A percentile compares a stretch with the other conserved stretches of the same genome.
phyloP scores from a whole-genome alignment of 768 basidiomycete species.

The Tubosaeta sp. region DNA sequence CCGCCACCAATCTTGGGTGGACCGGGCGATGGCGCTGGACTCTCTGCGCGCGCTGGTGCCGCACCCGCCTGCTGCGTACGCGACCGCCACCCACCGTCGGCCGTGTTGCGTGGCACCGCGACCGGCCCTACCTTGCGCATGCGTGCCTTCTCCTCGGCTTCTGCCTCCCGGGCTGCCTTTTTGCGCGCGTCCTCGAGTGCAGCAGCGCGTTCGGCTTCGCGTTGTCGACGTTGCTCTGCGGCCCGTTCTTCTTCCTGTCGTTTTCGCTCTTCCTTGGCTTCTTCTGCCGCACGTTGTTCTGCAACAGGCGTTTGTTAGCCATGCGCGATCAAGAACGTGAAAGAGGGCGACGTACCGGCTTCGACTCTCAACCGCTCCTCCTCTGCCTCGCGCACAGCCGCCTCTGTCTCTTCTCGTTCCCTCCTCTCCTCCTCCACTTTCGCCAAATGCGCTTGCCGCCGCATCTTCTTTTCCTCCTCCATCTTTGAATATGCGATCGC shows the following conservation, averaged over 20 bases:
- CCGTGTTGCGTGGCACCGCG: conserved; percentile 15
- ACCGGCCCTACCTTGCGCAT: conserved; percentile 30
- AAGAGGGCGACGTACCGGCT: conserved; percentile 42
- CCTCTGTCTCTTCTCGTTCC: conserved; percentile 24
- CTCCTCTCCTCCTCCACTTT: conserved; percentile 46
- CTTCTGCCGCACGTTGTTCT: conserved; percentile 59
- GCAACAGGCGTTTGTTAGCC: conserved; percentile 2
- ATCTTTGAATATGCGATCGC: conserved; percentile 59
- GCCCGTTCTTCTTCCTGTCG: conserved; percentile 59
- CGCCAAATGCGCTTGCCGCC: conserved; percentile 56
- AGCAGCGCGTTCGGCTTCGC: conserved; percentile 48
- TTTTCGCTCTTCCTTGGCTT: conserved; percentile 49
- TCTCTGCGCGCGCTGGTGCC: conserved; percentile 49
- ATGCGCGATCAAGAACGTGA: not conserved
- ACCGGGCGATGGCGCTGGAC: conserved; percentile 41
- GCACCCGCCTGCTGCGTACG: conserved; percentile 23
- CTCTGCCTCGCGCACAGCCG: conserved; percentile 23
- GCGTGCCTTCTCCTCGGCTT: conserved; percentile 49
- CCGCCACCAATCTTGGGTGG: conserved; percentile 35
- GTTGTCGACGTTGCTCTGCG: conserved; percentile 47
- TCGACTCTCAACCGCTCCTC: conserved; percentile 44
- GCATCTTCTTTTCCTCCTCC: conserved; percentile 79
- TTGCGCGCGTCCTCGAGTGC: conserved; percentile 52
- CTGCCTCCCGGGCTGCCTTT: conserved; percentile 65
- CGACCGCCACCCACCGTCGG: conserved; percentile 14